phyloP scores from a whole-genome alignment of 78 protist species.

The Pigoraptor vietnamica region DNA sequence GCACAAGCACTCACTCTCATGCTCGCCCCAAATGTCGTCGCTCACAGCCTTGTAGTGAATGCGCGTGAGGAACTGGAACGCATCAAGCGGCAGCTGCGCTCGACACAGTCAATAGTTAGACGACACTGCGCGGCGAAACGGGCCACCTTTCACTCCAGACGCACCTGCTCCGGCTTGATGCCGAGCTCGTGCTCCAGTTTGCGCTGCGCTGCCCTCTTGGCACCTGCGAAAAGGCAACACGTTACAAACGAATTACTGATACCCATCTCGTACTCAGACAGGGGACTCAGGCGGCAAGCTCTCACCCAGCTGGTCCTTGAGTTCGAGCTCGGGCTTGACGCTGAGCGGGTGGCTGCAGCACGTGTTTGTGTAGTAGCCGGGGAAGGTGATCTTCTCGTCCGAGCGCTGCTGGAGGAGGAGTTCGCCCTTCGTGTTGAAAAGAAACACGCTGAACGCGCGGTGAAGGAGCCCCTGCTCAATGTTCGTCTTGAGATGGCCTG shows the following conservation, averaged over 20 bases:
- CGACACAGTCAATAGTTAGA: no score
- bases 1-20: conserved; percentile 38
- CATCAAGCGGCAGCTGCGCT: conserved; percentile 11
- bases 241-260: no score
- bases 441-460: conserved; percentile 78
- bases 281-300: no score
- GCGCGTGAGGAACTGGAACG: conserved; percentile 45
- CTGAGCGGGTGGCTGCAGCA: conserved; percentile 81
- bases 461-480: conserved; percentile 60
- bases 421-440: conserved; percentile 53
- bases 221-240: conserved; percentile 45
- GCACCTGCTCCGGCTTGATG: conserved; percentile 13
- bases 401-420: conserved; percentile 78
- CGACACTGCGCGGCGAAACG: no score
- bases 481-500: conserved; percentile 49
- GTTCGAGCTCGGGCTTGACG: conserved; percentile 29
- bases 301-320: conserved; percentile 12
- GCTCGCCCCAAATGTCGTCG: conserved; percentile 68
- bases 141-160: no score
- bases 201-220: conserved; percentile 54
- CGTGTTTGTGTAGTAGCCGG: conserved; percentile 79
- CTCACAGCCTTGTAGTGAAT: conserved; percentile 55
- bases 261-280: no score
- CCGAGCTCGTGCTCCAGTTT: conserved; percentile 80
- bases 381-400: conserved; percentile 73